Evolutionary conservation across 2,329 filamentous ascomycete species (phyloP).

Genomic region (Aureobasidium musti): DNA sequence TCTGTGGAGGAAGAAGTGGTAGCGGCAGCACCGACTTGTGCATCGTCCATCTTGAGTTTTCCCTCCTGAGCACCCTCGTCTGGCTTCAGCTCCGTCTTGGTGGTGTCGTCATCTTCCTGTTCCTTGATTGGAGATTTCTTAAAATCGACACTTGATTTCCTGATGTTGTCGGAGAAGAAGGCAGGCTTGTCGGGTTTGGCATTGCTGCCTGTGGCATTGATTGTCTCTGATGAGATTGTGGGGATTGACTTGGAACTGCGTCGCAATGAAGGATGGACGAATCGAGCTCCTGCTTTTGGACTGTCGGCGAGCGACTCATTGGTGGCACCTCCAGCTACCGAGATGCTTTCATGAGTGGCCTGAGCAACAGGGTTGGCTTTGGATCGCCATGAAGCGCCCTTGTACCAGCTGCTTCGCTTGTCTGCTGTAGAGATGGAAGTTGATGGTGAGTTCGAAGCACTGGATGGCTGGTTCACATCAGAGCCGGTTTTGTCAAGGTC

Average conservation of each 20-base stretch:
- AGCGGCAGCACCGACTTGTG: constrained; percentile 33
- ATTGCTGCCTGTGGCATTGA: constrained; percentile 45
- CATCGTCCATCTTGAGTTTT: constrained; percentile 33
- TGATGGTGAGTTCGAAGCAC: neutral
- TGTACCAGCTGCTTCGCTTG: constrained; percentile 47
- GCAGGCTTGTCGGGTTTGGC: constrained; percentile 36
- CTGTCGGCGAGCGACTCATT: constrained; percentile 44
- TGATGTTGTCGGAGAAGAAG: constrained; percentile 26
- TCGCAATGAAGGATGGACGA: constrained; percentile 31
- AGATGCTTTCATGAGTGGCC: constrained; percentile 50
- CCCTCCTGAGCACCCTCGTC: neutral
- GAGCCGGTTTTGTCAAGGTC: neutral
- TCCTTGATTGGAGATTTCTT: constrained; percentile 15
- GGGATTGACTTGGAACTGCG: constrained; percentile 47
- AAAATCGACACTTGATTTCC: constrained; percentile 14
- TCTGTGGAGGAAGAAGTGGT: neutral
- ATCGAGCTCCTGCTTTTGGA: constrained; percentile 31
- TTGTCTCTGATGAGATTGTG: constrained; percentile 50
- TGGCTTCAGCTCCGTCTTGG: constrained; percentile 25
- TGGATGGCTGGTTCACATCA: neutral
- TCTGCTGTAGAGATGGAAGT: constrained; percentile 11
- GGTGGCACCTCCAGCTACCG: constrained; percentile 48
- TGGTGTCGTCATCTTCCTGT: constrained; percentile 22
- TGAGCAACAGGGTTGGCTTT: constrained; percentile 53
- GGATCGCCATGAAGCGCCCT: constrained; percentile 48